Conservation (phyloP, 495 filamentous ascomycete genomes). For the Xylaria telfairii region DNA sequence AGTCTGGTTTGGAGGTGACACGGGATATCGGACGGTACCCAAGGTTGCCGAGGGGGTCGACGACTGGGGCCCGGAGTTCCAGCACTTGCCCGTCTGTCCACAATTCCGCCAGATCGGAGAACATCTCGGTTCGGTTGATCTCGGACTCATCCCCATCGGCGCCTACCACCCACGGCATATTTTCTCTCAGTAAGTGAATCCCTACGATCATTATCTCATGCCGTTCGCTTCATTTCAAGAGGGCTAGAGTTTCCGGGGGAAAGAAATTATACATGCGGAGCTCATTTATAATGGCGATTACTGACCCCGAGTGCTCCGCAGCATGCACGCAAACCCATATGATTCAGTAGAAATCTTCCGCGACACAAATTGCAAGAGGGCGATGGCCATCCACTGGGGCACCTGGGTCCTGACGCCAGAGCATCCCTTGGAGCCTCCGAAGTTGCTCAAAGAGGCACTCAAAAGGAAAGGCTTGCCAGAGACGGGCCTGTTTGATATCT, state of each 20-base stretch:
- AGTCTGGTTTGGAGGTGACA: conserved; percentile 79
- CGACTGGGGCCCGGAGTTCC: conserved; percentile 73
- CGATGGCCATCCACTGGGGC: conserved; percentile 93
- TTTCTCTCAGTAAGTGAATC: conserved; percentile 58
- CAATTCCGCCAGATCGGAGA: conserved; percentile 88
- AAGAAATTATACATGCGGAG: neutral
- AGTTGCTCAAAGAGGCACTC: conserved; percentile 77
- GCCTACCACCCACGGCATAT: conserved; percentile 83
- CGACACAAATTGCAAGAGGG: conserved; percentile 82
- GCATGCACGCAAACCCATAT: conserved; percentile 85
- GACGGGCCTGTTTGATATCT: conserved; percentile 84
- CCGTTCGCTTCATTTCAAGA: neutral
- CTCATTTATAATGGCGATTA: neutral
- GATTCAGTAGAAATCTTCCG: conserved; percentile 90
- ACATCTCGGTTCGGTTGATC: conserved; percentile 84
- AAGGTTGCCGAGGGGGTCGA: conserved; percentile 65
- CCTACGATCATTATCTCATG: too few species aligned
- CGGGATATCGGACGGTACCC: conserved; percentile 85
- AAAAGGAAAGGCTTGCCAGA: conserved; percentile 70
- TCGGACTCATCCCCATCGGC: conserved; percentile 93
- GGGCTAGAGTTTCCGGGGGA: neutral
- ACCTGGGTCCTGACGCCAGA: conserved; percentile 91
- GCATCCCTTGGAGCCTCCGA: conserved; percentile 83
- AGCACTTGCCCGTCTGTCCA: conserved; percentile 75
- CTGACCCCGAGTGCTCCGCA: neutral